phyloP scores from a whole-genome alignment of 2,329 filamentous ascomycete species.

The Orbilia javanica region DNA sequence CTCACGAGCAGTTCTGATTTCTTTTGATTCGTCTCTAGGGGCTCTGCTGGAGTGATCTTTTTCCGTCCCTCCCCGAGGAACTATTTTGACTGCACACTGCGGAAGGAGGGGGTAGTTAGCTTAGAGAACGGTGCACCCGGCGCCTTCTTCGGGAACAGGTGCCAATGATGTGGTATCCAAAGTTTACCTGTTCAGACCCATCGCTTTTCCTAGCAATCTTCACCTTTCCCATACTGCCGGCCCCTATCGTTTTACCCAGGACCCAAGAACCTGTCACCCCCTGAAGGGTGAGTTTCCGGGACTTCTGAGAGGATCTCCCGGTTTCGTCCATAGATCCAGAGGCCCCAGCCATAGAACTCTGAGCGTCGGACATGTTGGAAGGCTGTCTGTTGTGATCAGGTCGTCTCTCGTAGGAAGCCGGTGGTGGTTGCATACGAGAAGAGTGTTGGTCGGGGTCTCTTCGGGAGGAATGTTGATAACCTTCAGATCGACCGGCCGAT shows the following conservation, averaged over 20 bases:
- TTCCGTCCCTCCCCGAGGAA: constrained; percentile 51
- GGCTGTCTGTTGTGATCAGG: constrained; percentile 56
- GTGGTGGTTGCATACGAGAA: constrained; percentile 49
- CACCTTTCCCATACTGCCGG: constrained; percentile 98
- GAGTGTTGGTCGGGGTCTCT: constrained; percentile 51
- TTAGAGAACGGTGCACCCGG: background rate
- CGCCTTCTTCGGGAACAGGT: constrained; percentile 77
- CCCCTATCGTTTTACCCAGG: constrained; percentile 88
- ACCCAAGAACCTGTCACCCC: constrained; percentile 87
- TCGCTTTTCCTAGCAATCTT: constrained; percentile 78
- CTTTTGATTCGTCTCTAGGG: constrained; percentile 79
- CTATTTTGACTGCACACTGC: constrained; percentile 49
- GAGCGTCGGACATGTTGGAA: constrained; percentile 63
- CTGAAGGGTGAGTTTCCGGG: constrained; percentile 79
- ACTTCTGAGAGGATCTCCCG: constrained; percentile 65
- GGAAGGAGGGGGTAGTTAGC: constrained; percentile 79
- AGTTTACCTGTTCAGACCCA: constrained; percentile 64
- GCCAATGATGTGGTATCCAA: constrained; percentile 94
- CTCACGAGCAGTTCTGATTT: constrained; percentile 96
- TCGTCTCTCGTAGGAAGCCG: constrained; percentile 49
- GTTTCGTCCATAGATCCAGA: constrained; percentile 43
- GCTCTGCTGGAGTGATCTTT: constrained; percentile 54
- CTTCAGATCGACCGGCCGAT: constrained; percentile 38
- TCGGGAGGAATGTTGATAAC: constrained; percentile 48
- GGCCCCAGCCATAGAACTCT: constrained; percentile 68